phyloP scores from a whole-genome alignment of 805 yeast genomes.

The Candida cerambycidarum region DNA sequence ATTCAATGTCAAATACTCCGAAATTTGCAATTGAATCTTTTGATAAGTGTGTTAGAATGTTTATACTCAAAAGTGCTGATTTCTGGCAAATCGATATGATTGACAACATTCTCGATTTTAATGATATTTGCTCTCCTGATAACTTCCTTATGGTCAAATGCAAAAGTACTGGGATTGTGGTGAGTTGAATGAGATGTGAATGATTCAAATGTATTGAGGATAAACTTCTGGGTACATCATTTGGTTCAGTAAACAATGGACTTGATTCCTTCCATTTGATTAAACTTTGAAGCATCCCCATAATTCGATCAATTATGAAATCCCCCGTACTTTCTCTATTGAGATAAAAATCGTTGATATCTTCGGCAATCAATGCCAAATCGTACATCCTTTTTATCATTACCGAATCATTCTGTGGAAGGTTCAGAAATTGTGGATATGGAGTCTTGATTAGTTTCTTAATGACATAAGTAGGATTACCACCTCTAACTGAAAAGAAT shows the following conservation, averaged over 20 bases:
- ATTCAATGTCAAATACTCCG: constrained; percentile 8
- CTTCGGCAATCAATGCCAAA: constrained; percentile 7
- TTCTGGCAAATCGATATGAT: constrained; percentile 6
- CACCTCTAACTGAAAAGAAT: constrained; percentile 7
- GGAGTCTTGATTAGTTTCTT: not conserved
- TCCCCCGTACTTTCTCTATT: not conserved
- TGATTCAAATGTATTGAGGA: constrained; percentile 4
- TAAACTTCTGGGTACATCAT: constrained; percentile 1
- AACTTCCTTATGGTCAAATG: constrained; percentile 5
- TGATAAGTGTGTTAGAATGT: constrained; percentile 6
- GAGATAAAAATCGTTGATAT: constrained; percentile 7
- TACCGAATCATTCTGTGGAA: not conserved
- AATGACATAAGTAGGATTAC: not conserved
- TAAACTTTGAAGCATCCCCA: constrained; percentile 7
- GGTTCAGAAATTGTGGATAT: not conserved
- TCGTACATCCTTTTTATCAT: constrained; percentile 4
- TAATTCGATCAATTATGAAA: not conserved
- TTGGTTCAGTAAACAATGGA: constrained; percentile 6
- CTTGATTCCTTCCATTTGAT: constrained; percentile 9
- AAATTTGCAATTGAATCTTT: constrained; percentile 6
- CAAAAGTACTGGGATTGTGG: constrained; percentile 7
- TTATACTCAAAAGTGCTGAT: constrained; percentile 7
- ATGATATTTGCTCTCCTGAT: constrained; percentile 1
- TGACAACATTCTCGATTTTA: constrained; percentile 6
- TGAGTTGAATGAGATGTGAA: constrained; percentile 9